Base-by-base conservation (phyloP, 345 rosid species). In the Eucalyptus brandiana region DNA sequence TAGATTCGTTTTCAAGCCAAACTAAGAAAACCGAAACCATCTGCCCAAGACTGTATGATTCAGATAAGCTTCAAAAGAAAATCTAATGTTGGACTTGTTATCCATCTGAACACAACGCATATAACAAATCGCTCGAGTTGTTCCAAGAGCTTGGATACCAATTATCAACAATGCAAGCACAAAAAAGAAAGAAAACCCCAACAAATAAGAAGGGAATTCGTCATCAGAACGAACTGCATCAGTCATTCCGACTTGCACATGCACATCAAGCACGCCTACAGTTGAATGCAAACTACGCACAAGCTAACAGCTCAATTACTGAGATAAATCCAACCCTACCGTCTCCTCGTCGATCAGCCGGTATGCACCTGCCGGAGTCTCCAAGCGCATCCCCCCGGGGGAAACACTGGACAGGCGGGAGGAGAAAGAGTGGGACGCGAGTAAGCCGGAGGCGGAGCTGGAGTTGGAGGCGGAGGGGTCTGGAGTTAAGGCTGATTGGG, bases 271-370 rank as follows among this genome's bases (percentile, higher is more conserved):
- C 67, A 16, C 12, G 4, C 1, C 87, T 86, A 51, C 12, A 21
- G 12, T 37, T 12, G 1, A 53, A 86, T 58, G 87, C 56, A 2
- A n/a, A 19, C 19, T 50, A 17, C 26, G 28, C 42, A 50, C 6
- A 49, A 50, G 26, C 13, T 40, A 56, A 6, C 42, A 76, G 5
- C 83, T 76, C 83, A 6, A 10, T 76, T 12, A 40, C 30, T 0
- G 30, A 76, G 47, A 76, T 40, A 56, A 37, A 6, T 19, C 83
- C 24, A 76, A 40, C 6, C 83, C 30, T 21, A 12, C 95, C 30
- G 90, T 93, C 67, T 91, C 90, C 4, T 94, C 91, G 90, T 92
- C 88, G 7, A 91, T 76, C 19, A 88, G 91, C 80, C 86, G 91
- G 56, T 88, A 91, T 17, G 95, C 93, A 53, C 93, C 90, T 26